Evolutionary conservation across 305 asterid species (phyloP), one percentile per base, ranked within the genome.

Genomic region (Fraxinus latifolia): DNA sequence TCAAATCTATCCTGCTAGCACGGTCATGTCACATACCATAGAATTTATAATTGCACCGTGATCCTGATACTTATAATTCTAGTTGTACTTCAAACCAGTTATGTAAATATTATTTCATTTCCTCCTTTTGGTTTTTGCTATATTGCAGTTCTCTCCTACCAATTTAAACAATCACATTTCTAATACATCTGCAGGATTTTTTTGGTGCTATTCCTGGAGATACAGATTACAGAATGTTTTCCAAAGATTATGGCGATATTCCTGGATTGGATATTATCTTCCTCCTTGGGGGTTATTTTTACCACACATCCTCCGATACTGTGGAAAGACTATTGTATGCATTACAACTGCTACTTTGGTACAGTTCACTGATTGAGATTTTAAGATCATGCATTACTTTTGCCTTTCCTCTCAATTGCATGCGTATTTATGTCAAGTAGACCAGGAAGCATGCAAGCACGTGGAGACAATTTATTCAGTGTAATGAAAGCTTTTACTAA

Each of bases 391-490:
- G 68, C 12, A 33, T 76, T 9, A 74, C 82, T 79, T 81, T 60
- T 55, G 44, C 82, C 73, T 76, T 85, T 82, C 74, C 70, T 84
- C 86, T 93, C 77, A 88, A 79, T 76, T 81, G 83, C 83, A 67
- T 80, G 75, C 42, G 15, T n/a, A 53, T 84, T 86, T 83, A 82
- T 86, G 77, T 37, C 47, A 65, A 86, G 84, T 75, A 96, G 98
- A 85, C 98, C 98, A 81, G 99, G 99, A 88, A 96, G 99, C 96
- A 88, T 96, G 87, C 99, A 96, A 91, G 98, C 96, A 23, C 98
- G 99, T 3, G 99, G 99, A 85, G 99, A 96, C 72, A 96, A 96
- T 87, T 84, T 96, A 83, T 77, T 89, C 79, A 90, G 91, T 85
- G 33, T 93, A 77, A 82, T 96, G 91, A 94, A 91, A 89, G 95